Evolutionary conservation across 2,329 filamentous ascomycete genomes (phyloP), one percentile per base, ranked within the genome.

Genomic region (Alternaria rosae): DNA sequence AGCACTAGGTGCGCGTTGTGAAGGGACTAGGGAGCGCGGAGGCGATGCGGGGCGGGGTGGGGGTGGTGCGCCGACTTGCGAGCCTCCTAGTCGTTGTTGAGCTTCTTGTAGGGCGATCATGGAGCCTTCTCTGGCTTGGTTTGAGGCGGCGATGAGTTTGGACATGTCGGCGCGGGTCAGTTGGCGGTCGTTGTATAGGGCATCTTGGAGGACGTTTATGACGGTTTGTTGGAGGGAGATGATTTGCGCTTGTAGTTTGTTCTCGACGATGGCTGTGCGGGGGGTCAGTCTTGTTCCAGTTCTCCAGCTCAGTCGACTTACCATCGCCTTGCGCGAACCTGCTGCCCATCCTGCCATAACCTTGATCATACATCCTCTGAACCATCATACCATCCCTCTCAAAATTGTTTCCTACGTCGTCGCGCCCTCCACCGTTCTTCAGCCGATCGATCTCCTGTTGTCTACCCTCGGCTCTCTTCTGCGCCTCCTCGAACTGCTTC

Each of bases 151-250:
- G 28, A 81, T 72, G 9, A 82, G 72, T 51, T 78, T 80, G 9
- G 76, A 70, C 67, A 80, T 76, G 64, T 82, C 80, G 54, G 74
- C 69, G 53, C 76, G 77, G 12, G 76, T 76, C 15, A 82, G 72
- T 28, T 75, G 73, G 15, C 80, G 79, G 42, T 79, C 79, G 62
- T 77, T 79, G 59, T 76, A 73, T 23, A 82, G 70, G n/a, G 81
- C 81, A 51, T 81, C 80, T 70, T 82, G 80, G 15, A 82, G 75
- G 48, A 82, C 77, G 32, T 71, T 72, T 62, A 82, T 82, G 57
- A 82, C 81, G 11, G 80, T 81, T 43, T 82, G 79, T 58, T 82
- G 80, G 17, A 82, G 76, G 11, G 74, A 67, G 48, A 82, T 81
- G 63, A 82, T 78, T 56, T 82, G 80, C 11, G 77, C 77, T 66